Conservation (phyloP, 805 yeast genomes). For the Grigorovia humatica region DNA sequence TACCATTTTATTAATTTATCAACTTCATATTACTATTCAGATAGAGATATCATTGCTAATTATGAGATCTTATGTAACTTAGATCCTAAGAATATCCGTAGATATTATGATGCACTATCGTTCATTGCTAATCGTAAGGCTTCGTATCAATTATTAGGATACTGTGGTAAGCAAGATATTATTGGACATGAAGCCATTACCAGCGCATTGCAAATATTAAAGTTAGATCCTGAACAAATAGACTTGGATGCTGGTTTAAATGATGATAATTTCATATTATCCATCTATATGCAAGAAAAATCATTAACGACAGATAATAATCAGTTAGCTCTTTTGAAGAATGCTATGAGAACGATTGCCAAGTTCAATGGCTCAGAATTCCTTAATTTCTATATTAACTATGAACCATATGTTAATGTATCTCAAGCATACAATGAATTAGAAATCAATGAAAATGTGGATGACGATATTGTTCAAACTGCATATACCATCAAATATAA, state of each 20-base stretch:
- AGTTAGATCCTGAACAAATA: constrained; percentile 23
- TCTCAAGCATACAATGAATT: constrained; percentile 45
- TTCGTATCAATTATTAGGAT: constrained; percentile 39
- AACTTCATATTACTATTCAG: constrained; percentile 39
- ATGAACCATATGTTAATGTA: constrained; percentile 34
- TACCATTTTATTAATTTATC: constrained; percentile 38
- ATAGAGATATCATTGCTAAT: constrained; percentile 37
- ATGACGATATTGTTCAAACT: constrained; percentile 63
- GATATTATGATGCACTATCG: constrained; percentile 48
- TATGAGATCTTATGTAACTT: constrained; percentile 33
- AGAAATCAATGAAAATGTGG: constrained; percentile 42
- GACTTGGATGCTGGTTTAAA: constrained; percentile 7
- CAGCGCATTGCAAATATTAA: constrained; percentile 30
- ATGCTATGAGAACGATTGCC: constrained; percentile 33
- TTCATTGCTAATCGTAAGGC: constrained; percentile 40
- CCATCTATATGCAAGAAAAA: constrained; percentile 27
- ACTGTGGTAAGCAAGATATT: constrained; percentile 41
- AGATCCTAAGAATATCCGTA: constrained; percentile 39
- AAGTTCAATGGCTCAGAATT: constrained; percentile 29
- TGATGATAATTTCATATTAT: constrained; percentile 24
- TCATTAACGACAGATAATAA: constrained; percentile 6
- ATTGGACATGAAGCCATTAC: constrained; percentile 41
- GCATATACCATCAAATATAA: constrained; percentile 58
- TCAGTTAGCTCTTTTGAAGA: constrained; percentile 27
- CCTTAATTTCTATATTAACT: constrained; percentile 31